A percentile compares a stretch with the other conserved stretches of the same genome.
phyloP scores from a whole-genome alignment of 495 filamentous ascomycete genomes.

The Xanthoparmelia taractica region DNA sequence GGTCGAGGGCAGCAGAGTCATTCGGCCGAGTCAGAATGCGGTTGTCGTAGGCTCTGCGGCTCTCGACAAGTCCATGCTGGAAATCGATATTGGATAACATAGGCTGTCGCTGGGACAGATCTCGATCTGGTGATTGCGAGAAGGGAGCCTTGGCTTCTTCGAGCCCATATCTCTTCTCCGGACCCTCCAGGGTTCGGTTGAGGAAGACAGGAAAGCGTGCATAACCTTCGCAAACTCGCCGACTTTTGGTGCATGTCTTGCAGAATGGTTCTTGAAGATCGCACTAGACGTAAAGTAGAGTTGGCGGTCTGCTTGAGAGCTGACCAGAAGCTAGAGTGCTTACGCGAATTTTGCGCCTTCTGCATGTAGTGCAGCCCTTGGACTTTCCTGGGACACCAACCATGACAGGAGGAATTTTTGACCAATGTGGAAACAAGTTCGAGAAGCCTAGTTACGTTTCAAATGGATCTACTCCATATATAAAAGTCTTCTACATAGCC shows the following conservation, averaged over 20 bases:
- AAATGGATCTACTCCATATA: neutral
- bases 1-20: neutral
- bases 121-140: neutral
- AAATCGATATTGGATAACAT: neutral
- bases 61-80: neutral
- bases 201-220: conserved; percentile 20
- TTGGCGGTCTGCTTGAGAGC: neutral
- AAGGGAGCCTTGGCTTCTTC: conserved; percentile 16
- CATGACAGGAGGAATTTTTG: neutral
- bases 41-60: neutral
- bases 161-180: conserved; percentile 14
- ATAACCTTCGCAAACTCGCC: conserved; percentile 20
- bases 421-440: neutral
- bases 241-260: conserved; percentile 19
- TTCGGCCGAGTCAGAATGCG: conserved; percentile 4
- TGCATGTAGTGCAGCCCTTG: conserved; percentile 14
- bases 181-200: conserved; percentile 13
- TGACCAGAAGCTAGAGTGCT: neutral
- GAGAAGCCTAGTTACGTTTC: neutral
- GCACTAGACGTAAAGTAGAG: neutral
- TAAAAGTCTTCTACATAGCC: neutral
- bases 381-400: conserved; percentile 13
- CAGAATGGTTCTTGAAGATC: conserved; percentile 15
- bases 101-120: neutral
- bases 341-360: conserved; percentile 12